Conservation (phyloP, 1,284 basidiomycete species). For the Xerocomus subilludens region DNA sequence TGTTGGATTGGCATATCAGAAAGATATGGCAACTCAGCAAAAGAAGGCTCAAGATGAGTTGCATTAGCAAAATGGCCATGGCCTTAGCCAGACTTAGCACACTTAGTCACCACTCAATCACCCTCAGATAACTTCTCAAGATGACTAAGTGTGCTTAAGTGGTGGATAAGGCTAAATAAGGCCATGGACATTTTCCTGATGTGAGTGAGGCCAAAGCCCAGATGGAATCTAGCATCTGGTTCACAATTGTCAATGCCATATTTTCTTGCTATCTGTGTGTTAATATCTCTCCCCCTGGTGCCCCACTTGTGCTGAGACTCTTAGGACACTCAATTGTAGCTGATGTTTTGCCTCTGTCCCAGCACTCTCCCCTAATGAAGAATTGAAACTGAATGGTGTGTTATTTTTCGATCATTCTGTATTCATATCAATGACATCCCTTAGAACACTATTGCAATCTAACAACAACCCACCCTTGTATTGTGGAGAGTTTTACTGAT, state of each 20-base stretch:
- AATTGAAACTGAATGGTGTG: constrained; percentile 34
- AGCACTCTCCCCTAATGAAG: constrained; percentile 36
- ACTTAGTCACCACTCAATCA: too few species aligned
- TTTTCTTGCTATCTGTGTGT: constrained; percentile 50
- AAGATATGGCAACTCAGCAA: constrained; percentile 22
- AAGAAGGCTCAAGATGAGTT: constrained; percentile 36
- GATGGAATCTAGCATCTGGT: constrained; percentile 43
- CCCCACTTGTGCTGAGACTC: constrained; percentile 8
- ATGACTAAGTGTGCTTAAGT: too few species aligned
- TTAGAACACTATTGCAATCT: constrained; percentile 40
- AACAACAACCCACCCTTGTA: constrained; percentile 34
- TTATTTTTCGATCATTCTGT: neutral
- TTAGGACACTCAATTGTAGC: constrained; percentile 41
- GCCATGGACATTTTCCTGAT: too few species aligned
- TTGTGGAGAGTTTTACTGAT: constrained; percentile 38
- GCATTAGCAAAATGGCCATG: too few species aligned
- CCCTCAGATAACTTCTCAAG: too few species aligned
- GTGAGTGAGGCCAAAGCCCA: constrained; percentile 15
- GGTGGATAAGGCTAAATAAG: too few species aligned
- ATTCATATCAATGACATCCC: neutral
- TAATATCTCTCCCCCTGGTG: neutral
- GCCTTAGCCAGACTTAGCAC: too few species aligned
- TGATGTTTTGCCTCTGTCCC: constrained; percentile 34
- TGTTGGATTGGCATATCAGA: constrained; percentile 22
- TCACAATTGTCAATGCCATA: constrained; percentile 45